Conservation (phyloP, 2,329 filamentous ascomycete species). For the Ophiostoma perfectum region DNA sequence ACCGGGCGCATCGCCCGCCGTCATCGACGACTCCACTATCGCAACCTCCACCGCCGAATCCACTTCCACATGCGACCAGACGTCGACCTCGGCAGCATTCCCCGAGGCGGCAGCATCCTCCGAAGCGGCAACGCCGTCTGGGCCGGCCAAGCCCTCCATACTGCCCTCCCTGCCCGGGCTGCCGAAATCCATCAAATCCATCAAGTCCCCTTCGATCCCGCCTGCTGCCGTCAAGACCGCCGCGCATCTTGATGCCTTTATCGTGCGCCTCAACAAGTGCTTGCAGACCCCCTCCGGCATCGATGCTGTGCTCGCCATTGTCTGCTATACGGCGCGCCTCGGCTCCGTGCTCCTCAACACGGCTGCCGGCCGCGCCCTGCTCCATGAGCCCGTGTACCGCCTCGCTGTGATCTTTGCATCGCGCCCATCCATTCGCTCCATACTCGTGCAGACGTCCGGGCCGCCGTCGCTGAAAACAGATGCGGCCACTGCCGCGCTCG, state of each 20-base stretch:
- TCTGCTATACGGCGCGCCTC: constrained; percentile 62
- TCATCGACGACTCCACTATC: constrained; percentile 1
- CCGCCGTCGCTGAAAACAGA: constrained; percentile 27
- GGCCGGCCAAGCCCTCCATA: neutral
- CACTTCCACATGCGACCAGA: constrained; percentile 4
- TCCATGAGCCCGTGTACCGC: constrained; percentile 43
- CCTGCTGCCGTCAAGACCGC: neutral
- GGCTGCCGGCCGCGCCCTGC: constrained; percentile 50
- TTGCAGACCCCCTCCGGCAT: constrained; percentile 63
- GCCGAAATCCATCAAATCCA: neutral
- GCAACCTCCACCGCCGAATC: neutral
- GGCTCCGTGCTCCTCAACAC: constrained; percentile 46
- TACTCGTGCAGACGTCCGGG: constrained; percentile 35
- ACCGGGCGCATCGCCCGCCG: neutral
- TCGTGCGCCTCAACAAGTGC: constrained; percentile 55
- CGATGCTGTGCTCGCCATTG: constrained; percentile 62
- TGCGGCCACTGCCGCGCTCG: constrained; percentile 42
- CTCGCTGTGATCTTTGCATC: constrained; percentile 48
- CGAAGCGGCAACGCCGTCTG: neutral
- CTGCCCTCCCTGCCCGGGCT: neutral
- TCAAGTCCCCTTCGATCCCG: neutral
- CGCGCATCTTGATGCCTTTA: constrained; percentile 42
- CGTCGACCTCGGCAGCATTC: neutral
- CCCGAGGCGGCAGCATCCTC: neutral
- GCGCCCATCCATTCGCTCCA: constrained; percentile 37